These are phyloP conservation scores for Ceratobasidium sp. DNA, from an alignment of 1,284 basidiomycete species.

Conservation along the genomic window DNA sequence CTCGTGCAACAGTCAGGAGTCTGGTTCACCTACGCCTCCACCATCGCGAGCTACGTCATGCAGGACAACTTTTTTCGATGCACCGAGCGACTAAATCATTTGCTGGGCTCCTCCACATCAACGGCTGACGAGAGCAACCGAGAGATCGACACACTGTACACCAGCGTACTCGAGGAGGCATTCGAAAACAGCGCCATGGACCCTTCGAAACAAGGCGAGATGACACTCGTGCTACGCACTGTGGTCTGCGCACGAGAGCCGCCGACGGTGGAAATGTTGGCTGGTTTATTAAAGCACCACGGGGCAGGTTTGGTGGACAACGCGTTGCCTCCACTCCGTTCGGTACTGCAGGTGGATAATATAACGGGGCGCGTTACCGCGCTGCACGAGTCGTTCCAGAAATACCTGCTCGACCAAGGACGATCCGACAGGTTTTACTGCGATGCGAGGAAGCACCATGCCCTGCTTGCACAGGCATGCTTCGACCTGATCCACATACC, in stretches of 20 bases:
- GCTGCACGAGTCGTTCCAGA: slow-evolving; percentile 7
- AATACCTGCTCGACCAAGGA: neutral
- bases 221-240: neutral
- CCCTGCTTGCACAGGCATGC: neutral
- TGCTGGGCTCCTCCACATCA: neutral
- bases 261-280: neutral
- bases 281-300: neutral
- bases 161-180: neutral
- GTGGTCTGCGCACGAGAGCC: slow-evolving; percentile 12
- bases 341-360: neutral
- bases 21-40: neutral
- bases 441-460: neutral
- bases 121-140: neutral
- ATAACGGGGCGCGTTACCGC: neutral
- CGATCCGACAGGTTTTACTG: neutral
- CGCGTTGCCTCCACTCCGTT: neutral
- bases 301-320: neutral
- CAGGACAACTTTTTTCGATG: neutral
- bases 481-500: slow-evolving; percentile 2
- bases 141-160: neutral
- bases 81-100: neutral
- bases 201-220: neutral
- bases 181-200: neutral
- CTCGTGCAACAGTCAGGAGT: neutral
- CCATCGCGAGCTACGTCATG: neutral